Evolutionary conservation across 352 stramenopile species (phyloP), one percentile per base, ranked within the genome.

Genomic region (Phytopythium oedochilum): DNA sequence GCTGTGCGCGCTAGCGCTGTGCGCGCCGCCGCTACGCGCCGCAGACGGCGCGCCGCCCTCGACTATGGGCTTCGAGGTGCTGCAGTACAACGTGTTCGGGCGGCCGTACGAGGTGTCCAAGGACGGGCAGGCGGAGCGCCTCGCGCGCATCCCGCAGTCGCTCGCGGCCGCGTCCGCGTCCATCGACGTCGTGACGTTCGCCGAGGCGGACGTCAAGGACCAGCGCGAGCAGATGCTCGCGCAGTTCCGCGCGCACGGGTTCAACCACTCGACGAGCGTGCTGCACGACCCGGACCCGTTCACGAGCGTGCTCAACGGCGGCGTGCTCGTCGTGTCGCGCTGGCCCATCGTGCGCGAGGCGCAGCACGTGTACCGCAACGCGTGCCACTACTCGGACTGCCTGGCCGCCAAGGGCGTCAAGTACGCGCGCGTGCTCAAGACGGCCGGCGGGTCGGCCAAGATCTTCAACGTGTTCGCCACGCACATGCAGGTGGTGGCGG

Each of bases 51-150:
- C 26, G 25, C 3, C 44, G 29, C 20, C 48, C 5, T 36, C 56
- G n/a, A n/a, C n/a, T 31, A 84, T 88, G 74, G 11, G 58, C 2
- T 84, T 88, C 47, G 61, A 88, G 57, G 73, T 88, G 26, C 60
- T 88, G 20, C 77, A 94, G 72, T 94, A 94, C 70, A 94, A 94
- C 58, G 59, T 92, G 6, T 94, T 94, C 61, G 81, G 79, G 3
- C 69, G 83, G 5, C 81, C 83, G 22, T 72, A 70, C 39, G 65
- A 87, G 60, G 75, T 94, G 20, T 92, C 81, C 10, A 64, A 70
- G 1, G 84, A 94, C 60, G 84, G 81, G 9, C 84, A 94, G 46
- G 57, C 46, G 17, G 80, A 86, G 61, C 79, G 84, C 11, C 58
- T 94, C 36, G 53, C 65, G 34, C 82, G 73, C 43, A 75, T 94